phyloP scores from a whole-genome alignment of 176 grass and related monocot species.

The Aegilops umbellulata region DNA sequence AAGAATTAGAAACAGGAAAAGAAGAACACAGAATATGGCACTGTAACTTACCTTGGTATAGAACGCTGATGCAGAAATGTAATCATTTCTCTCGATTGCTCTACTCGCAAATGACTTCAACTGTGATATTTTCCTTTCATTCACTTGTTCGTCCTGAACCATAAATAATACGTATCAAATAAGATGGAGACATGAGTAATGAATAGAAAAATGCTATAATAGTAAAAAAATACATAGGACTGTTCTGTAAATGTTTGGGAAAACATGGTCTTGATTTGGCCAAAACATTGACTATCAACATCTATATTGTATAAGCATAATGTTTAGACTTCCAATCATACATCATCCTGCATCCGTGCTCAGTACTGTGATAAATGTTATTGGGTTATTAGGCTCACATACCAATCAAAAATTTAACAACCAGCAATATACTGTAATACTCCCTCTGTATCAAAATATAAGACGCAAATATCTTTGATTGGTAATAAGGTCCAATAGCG shows the following conservation, averaged over 20 bases:
- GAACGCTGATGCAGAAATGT: neutral
- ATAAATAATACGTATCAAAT: neutral
- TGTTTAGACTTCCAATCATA: neutral
- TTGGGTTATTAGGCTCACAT: too few relatives aligned
- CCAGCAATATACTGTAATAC: too few relatives aligned
- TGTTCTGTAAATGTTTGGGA: neutral
- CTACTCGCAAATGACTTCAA: neutral
- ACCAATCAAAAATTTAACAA: too few relatives aligned
- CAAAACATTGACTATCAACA: neutral
- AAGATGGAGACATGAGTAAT: neutral
- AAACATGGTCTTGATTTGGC: neutral
- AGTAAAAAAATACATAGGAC: neutral
- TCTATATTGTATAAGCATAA: neutral
- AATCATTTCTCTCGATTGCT: neutral
- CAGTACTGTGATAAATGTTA: neutral
- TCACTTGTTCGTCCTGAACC: neutral
- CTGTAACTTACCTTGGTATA: neutral
- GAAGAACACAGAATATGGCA: neutral
- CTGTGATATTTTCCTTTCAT: neutral
- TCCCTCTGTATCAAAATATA: too few relatives aligned
- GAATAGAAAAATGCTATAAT: neutral
- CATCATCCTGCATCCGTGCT: neutral
- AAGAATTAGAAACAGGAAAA: neutral
- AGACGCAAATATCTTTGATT: too few relatives aligned
- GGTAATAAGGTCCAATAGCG: too few relatives aligned